phyloP scores from a whole-genome alignment of 805 yeast species.

The Kurtzmaniella fragi region DNA sequence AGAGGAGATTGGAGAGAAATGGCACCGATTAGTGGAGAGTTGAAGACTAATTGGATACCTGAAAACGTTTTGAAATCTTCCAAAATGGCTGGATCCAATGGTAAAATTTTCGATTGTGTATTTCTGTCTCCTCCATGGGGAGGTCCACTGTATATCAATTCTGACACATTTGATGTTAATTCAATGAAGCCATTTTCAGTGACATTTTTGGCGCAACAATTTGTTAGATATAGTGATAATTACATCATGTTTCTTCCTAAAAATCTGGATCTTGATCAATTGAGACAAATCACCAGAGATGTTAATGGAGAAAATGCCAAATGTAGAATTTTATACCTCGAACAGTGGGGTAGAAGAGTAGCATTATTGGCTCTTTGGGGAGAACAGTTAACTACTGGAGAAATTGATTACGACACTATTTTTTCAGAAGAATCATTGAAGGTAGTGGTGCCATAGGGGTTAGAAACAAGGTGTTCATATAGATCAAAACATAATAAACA shows the following conservation, averaged over 20 bases:
- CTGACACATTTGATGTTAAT: conserved; percentile 43
- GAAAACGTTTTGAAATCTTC: conserved; percentile 9
- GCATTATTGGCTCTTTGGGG: conserved; percentile 66
- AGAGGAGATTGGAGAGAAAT: conserved; percentile 47
- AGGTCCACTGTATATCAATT: conserved; percentile 55
- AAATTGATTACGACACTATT: conserved; percentile 7
- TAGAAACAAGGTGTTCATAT: no score
- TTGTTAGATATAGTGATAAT: conserved; percentile 38
- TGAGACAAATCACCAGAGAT: conserved; percentile 41
- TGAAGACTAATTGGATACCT: conserved; percentile 29
- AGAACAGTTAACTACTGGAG: conserved; percentile 5
- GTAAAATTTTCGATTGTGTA: conserved; percentile 43
- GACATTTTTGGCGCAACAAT: conserved; percentile 37
- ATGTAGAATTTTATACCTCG: conserved; percentile 43
- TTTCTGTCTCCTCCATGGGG: conserved; percentile 92
- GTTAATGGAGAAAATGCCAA: conserved; percentile 40
- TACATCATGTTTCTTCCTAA: conserved; percentile 63
- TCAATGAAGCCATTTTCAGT: conserved; percentile 44
- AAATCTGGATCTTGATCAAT: conserved; percentile 49
- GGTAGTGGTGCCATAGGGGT: no score
- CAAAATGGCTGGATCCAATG: neutral
- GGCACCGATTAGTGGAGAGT: conserved; percentile 7
- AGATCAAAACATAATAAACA: no score
- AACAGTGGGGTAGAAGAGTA: conserved; percentile 38
- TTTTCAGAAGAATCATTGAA: conserved; percentile 1